A percentile compares a stretch with the other conserved stretches of the same genome.
Evolutionary conservation across 257 asterid species (phyloP).

Genomic region (Salvia miltiorrhiza): DNA sequence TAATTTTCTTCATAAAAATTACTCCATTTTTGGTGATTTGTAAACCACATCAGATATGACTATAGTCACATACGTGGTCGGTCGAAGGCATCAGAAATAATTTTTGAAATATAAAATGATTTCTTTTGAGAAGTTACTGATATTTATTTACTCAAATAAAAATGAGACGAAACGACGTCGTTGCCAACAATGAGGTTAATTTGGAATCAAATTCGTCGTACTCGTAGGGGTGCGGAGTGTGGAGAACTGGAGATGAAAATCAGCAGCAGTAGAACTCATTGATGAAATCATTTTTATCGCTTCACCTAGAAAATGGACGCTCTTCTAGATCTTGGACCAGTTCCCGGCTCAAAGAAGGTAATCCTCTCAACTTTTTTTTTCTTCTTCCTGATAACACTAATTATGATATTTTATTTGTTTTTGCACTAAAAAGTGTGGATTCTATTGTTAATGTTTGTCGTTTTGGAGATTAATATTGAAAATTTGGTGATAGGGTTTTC

Average conservation of each 20-base stretch:
- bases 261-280: not conserved
- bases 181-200: not conserved
- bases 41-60: too few species aligned
- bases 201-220: too few species aligned
- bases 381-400: not conserved
- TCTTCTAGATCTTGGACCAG: constrained; percentile 31
- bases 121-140: too few species aligned
- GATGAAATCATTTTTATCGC: not conserved
- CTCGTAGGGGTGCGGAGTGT: too few species aligned
- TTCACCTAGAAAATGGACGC: constrained; percentile 21
- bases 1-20: too few species aligned
- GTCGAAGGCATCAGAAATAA: too few species aligned
- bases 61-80: too few species aligned
- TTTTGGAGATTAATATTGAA: not conserved
- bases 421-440: not conserved
- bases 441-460: not conserved
- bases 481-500: not conserved
- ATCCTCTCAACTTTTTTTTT: not conserved
- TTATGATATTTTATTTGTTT: not conserved
- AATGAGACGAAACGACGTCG: not conserved
- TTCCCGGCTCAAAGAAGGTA: constrained; percentile 43
- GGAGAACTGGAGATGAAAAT: too few species aligned
- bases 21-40: too few species aligned
- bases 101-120: too few species aligned
- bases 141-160: too few species aligned